These are phyloP conservation scores for Ambrosiella cleistominuta DNA, from an alignment of 2,329 filamentous ascomycete species.

Conservation along the genomic window DNA sequence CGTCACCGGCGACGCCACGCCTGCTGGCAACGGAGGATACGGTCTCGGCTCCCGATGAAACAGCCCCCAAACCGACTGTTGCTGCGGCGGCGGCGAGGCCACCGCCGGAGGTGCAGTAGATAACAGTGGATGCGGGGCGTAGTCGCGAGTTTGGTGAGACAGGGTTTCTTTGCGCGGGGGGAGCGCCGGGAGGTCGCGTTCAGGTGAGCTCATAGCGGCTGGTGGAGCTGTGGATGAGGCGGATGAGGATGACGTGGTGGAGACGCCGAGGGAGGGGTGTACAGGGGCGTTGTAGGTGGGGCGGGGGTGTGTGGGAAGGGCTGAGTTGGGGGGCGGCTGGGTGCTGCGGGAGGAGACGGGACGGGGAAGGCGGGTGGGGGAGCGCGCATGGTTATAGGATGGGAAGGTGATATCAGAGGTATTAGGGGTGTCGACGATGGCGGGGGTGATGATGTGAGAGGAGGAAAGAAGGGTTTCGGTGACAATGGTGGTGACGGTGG, in stretches of 20 bases:
- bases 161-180: not conserved
- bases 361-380: not conserved
- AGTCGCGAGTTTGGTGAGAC: not conserved
- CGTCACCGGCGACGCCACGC: not conserved
- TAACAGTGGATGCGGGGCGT: not conserved
- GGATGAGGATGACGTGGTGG: not conserved
- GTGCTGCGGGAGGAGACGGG: not conserved
- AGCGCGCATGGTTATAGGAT: not conserved
- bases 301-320: not conserved
- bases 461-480: not conserved
- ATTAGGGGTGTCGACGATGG: not conserved
- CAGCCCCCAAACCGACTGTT: not conserved
- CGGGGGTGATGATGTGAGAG: not conserved
- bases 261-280: not conserved
- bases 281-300: slow-evolving; percentile 1
- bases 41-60: not conserved
- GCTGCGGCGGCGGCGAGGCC: not conserved
- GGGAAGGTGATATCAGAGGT: not conserved
- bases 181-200: not conserved
- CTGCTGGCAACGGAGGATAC: not conserved
- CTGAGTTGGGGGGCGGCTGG: not conserved
- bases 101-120: not conserved
- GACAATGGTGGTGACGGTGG: not conserved
- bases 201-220: not conserved
- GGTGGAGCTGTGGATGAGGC: not conserved